Conservation (phyloP, 345 rosid genomes). For the Cardiospermum halicacabum region DNA sequence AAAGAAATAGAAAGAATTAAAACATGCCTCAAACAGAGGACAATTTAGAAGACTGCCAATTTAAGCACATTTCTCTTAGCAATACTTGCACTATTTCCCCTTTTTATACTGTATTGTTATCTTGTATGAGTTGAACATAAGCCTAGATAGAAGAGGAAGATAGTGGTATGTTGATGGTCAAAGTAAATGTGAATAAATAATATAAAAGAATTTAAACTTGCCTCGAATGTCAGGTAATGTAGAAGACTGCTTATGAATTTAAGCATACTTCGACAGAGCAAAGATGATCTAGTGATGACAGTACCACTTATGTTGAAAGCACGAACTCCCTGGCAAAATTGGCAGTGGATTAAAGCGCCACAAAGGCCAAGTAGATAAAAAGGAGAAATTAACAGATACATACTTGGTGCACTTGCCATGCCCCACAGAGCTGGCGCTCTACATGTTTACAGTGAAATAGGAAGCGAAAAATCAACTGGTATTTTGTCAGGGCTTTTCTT, state of each 20-base stretch:
- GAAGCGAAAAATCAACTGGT: conserved; percentile 87
- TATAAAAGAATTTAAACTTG: conserved; percentile 32
- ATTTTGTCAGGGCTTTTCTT: conserved; percentile 81
- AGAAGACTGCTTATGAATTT: conserved; percentile 89
- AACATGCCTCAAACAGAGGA: too few relatives aligned
- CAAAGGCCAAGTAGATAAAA: conserved; percentile 6
- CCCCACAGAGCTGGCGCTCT: conserved; percentile 91
- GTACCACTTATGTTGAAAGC: conserved; percentile 67
- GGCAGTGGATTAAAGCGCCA: conserved; percentile 20
- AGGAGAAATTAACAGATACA: conserved; percentile 18
- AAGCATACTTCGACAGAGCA: conserved; percentile 98
- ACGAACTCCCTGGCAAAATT: conserved; percentile 63
- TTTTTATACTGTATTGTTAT: too few relatives aligned
- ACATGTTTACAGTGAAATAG: conserved; percentile 93
- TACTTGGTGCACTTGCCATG: conserved; percentile 99
- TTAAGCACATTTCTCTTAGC: too few relatives aligned
- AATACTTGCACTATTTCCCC: too few relatives aligned
- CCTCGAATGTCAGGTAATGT: conserved; percentile 97
- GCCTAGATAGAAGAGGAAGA: too few relatives aligned
- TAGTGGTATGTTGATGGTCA: too few relatives aligned
- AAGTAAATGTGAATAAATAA: not conserved
- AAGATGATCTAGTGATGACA: conserved; percentile 80
- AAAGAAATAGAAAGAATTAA: too few relatives aligned
- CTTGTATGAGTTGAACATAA: too few relatives aligned
- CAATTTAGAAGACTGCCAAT: too few relatives aligned